Evolutionary conservation across 2,329 filamentous ascomycete genomes (phyloP), one percentile per base, ranked within the genome.

Genomic region (Trichoderma sp.): DNA sequence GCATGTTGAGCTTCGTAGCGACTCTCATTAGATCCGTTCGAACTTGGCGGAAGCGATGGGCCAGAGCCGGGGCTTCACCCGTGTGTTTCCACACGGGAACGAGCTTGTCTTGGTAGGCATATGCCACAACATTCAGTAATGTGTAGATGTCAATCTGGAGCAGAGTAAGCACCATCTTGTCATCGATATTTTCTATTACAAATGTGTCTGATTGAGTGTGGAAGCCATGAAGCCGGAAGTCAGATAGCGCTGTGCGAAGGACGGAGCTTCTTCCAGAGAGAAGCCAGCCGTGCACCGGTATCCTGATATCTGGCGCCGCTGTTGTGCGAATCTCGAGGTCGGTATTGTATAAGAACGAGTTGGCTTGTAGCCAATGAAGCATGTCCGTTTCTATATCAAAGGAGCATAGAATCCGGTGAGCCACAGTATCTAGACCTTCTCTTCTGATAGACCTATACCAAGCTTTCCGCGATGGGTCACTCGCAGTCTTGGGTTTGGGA

Each of bases 81-180:
- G 90, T 90, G 70, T 91, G 89, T 71, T 94, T 92, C 95, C 95
- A 98, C 19, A 94, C 91, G 68, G 95, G 92, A 35, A 97, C 84
- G 17, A 94, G 81, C 4, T 83, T 84, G 75, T 98, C 95, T 6
- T 89, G 90, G 76, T 98, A 98, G 8, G 90, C 76, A 73, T 92
- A 97, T 10, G 94, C 82, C 1, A 91, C 86, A 10, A 98, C 73
- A 72, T 97, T 94, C 67, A 97, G 81, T 7, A 97, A 75, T 0
- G 92, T 90, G 37, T 96, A 82, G 42, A 95, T 84, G 75, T 97
- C 93, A 13, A 94, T 74, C 2, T 87, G 79, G 22, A 87, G 81
- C 63, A 98, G 90, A 0, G 86, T 85, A 22, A 97, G 74, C 10
- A 89, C 68, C 1, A 84, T 79, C 53, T 84, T 85, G 6, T 84